Evolutionary conservation across 1,139 yeast genomes (phyloP).

Genomic region (Candida glucosophila): DNA sequence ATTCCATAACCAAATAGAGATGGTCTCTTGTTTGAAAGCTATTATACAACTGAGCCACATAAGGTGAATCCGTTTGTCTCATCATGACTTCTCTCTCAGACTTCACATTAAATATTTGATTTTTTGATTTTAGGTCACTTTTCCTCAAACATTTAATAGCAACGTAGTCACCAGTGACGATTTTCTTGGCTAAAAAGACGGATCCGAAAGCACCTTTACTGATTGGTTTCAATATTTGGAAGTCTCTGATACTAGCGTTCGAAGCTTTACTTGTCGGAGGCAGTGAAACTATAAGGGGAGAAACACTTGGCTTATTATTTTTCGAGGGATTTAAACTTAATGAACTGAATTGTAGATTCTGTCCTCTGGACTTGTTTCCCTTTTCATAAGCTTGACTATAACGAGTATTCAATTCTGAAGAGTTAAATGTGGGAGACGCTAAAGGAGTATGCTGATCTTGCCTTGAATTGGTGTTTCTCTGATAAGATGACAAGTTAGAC

Average conservation of each 20-base stretch:
- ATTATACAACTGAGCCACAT: constrained; percentile 82
- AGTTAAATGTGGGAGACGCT: constrained; percentile 27
- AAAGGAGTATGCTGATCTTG: constrained; percentile 28
- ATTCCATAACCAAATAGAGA: constrained; percentile 91
- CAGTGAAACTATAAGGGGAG: constrained; percentile 70
- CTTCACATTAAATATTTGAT: constrained; percentile 89
- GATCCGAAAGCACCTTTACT: constrained; percentile 98
- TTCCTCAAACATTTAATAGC: constrained; percentile 93
- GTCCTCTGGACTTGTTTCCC: too few relatives aligned
- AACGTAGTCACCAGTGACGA: constrained; percentile 85
- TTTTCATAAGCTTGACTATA: too few relatives aligned
- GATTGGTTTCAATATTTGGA: constrained; percentile 85
- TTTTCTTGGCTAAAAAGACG: constrained; percentile 77
- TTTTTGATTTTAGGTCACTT: constrained; percentile 93
- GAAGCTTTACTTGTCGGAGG: constrained; percentile 39
- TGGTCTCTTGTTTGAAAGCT: constrained; percentile 87
- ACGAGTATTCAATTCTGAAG: constrained; percentile 1
- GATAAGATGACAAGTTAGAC: constrained; percentile 48
- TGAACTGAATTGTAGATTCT: constrained; percentile 5
- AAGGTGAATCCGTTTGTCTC: constrained; percentile 91
- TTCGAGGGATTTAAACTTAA: too few relatives aligned
- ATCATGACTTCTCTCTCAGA: constrained; percentile 96
- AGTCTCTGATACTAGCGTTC: constrained; percentile 74
- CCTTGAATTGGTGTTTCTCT: constrained; percentile 31
- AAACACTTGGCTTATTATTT: constrained; percentile 52